Base-by-base conservation (phyloP, 1,139 yeast genomes). In the Magnusiomyces magnusii region DNA sequence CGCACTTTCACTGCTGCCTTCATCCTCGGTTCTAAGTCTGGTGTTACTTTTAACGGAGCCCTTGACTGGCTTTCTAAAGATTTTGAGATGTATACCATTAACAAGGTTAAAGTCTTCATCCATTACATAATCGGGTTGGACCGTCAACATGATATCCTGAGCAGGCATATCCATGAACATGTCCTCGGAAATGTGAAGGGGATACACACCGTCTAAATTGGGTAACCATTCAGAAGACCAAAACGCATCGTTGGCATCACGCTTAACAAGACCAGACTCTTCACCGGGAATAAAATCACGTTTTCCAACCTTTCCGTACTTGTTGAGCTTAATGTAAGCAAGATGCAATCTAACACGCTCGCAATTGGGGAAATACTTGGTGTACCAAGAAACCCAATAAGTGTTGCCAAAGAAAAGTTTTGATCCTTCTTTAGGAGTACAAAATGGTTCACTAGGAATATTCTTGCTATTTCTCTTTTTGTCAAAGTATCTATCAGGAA, bases 351-450 rank as follows among this genome's bases (percentile, higher is more conserved):
- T 81, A 17, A 88, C 92, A 44, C 82, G 80, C 1, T 75, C 79
- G 24, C 76, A 75, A 39, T 72, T 74, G 62, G 79, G 80, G 68
- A 84, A 88, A 66, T 69, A 78, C 57, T 79, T 77, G 1, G 92
- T 79, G 72, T 76, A 90, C 97, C 97, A 90, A 10, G 93, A 84
- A 57, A 87, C 73, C 69, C 91, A 90, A 68, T 87, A 87, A 0
- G 87, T 80, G 60, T 78, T 73, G 49, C 80, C 95, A 62, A 80
- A 71, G 63, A 80, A 78, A 73, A 86, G 76, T 49, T 74, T 76
- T 17, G 77, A 68, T 62, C 82, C 78, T 64, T 87, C 93, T 42
- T 75, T 77, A 24, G 96, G 97, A 31, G 87, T 81, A 71, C 97
- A 90, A 71, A 89, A 87, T 21, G 97, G 97, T 59, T 78, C 92